Base-by-base conservation (phyloP, 106 monocot species). In the Allium cepa region DNA sequence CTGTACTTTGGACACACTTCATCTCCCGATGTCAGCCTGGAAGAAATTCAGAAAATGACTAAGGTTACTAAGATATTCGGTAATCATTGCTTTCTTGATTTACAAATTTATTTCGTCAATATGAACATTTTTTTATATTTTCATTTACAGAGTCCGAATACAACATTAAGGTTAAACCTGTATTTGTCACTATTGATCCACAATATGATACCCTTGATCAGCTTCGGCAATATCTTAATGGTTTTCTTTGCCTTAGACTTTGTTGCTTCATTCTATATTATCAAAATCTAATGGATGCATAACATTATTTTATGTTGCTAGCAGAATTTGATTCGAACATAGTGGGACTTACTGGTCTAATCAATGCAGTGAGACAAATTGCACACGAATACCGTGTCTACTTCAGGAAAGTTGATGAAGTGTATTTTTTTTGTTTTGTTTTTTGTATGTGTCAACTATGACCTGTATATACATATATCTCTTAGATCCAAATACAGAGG, bases 1-100 rank as follows among this genome's bases (percentile, higher is more conserved):
- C 79, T 97, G 82, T 97, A 87, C 79, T 97, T 92, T 77, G 92
- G 96, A 18, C 92, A 97, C 71, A 97, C 88, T 69, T 92, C 92
- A 63, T 92, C 88, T 53, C 96, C 96, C 69, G 96, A 97, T 83
- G 75, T 92, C 63, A 88, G 88, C 11, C 96, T 88, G 36, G 71
- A 69, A 47, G 84, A 92, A 86, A 78, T 89, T 71, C 78, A 80
- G 65, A 97, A 97, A 71, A 82, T 97, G 84, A 78, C 87, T 13
- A 76, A 87, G 58, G 86, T 73, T 60, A 81, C 79, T 26, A 56
- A 81, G 45, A 73, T 90, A 71, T 67, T 97, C 87, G 97, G 97
- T 97, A 70, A 22, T 22, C 47, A 69, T 64, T 68, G 67, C 78
- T 75, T 77, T 76, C 47, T 76, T 1, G 17, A 13, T 57, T 76